phyloP scores from a whole-genome alignment of 164 flowering plant species.

The Magnolia changhungtana region DNA sequence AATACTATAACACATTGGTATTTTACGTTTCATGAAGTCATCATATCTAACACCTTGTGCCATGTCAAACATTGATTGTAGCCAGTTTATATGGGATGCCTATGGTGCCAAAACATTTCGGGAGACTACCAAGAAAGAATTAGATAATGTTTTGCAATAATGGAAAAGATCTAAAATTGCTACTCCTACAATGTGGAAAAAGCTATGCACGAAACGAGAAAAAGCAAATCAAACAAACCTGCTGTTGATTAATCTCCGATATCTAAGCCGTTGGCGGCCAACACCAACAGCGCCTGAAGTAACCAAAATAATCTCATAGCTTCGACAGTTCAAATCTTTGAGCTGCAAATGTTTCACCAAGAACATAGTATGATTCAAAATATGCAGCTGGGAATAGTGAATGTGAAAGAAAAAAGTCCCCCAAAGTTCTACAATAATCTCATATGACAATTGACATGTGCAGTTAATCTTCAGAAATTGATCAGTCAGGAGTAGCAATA shows the following conservation, averaged over 20 bases:
- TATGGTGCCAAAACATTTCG: too few relatives aligned
- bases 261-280: conserved; percentile 95
- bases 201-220: not conserved
- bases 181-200: not conserved
- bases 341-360: conserved; percentile 36
- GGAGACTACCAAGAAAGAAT: too few relatives aligned
- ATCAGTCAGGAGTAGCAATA: conserved; percentile 11
- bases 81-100: too few relatives aligned
- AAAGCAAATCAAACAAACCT: conserved; percentile 39
- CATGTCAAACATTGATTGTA: not conserved
- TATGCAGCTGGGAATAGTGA: conserved; percentile 1
- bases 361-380: not conserved
- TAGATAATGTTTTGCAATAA: not conserved
- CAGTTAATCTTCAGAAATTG: not conserved
- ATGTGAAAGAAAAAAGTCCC: not conserved
- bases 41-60: not conserved
- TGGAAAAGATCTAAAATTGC: not conserved
- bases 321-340: conserved; percentile 64
- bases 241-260: conserved; percentile 78
- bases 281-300: conserved; percentile 95
- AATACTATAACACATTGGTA: too few relatives aligned
- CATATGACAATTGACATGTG: not conserved
- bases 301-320: conserved; percentile 84
- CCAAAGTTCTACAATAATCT: not conserved
- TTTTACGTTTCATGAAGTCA: not conserved